Percentiles rank a stretch among this genome's conserved stretches.
Evolutionary conservation across 805 yeast genomes (phyloP).

Genomic region (Phaffomyces antillensis): DNA sequence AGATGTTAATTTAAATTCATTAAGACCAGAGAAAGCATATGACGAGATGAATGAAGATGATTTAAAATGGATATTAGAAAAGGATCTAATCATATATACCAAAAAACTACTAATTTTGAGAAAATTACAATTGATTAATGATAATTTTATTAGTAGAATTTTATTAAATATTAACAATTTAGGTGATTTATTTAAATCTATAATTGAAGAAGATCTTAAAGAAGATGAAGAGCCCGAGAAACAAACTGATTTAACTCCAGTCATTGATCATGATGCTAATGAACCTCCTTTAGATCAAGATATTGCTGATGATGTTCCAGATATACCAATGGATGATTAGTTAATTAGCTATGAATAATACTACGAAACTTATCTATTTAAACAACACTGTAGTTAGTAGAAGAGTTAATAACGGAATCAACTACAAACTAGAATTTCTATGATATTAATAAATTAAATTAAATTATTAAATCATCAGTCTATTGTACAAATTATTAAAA

Average conservation of each 20-base stretch:
- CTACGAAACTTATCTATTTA: too few relatives aligned
- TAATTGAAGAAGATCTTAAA: conserved; percentile 6
- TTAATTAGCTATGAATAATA: not conserved
- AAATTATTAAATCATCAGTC: not conserved
- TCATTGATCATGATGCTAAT: not conserved
- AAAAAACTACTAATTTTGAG: conserved; percentile 32
- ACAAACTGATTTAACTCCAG: not conserved
- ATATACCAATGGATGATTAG: conserved; percentile 12
- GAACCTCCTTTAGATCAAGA: not conserved
- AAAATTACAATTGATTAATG: conserved; percentile 24
- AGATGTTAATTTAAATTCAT: conserved; percentile 32
- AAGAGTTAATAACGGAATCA: too few relatives aligned
- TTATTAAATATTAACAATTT: conserved; percentile 29
- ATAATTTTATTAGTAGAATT: conserved; percentile 28
- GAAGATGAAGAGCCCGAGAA: conserved; percentile 5
- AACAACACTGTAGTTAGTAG: too few relatives aligned
- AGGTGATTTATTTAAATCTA: conserved; percentile 24
- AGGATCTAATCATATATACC: conserved; percentile 33
- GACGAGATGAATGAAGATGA: conserved; percentile 9
- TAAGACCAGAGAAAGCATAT: conserved; percentile 3
- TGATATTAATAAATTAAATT: not conserved
- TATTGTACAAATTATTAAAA: not conserved
- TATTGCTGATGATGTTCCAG: conserved; percentile 6
- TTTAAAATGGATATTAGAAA: conserved; percentile 31
- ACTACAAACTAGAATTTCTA: too few relatives aligned